phyloP scores from a whole-genome alignment of 2,329 filamentous ascomycete genomes.

The Didymella arachidicola region DNA sequence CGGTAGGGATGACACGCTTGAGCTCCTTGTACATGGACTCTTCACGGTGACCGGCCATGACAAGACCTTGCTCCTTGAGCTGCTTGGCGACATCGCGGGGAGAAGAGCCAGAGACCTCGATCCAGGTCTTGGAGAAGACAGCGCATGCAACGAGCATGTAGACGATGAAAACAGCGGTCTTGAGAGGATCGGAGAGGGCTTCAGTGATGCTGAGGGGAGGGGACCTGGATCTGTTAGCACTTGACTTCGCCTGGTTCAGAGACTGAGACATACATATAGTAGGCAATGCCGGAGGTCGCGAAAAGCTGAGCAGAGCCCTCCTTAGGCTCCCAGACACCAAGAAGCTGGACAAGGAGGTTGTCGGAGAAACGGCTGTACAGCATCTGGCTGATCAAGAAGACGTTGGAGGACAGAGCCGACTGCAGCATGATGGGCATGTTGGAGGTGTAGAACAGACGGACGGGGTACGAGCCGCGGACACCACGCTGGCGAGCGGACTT shows the following conservation, averaged over 20 bases:
- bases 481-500: slow-evolving; percentile 99
- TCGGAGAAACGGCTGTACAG: slow-evolving; percentile 98
- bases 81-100: slow-evolving; percentile 99
- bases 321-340: slow-evolving; percentile 98
- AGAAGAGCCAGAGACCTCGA: slow-evolving; percentile 97
- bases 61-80: slow-evolving; percentile 98
- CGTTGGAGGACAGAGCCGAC: slow-evolving; percentile 96
- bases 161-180: slow-evolving; percentile 91
- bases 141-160: slow-evolving; percentile 99
- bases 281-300: slow-evolving; percentile 90
- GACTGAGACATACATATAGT: slow-evolving; percentile 79
- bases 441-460: slow-evolving; percentile 99
- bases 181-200: slow-evolving; percentile 93
- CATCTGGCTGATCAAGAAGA: slow-evolving; percentile 99
- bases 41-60: slow-evolving; percentile 99
- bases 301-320: slow-evolving; percentile 96
- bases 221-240: slow-evolving; percentile 58
- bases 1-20: slow-evolving; percentile 98
- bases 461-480: slow-evolving; percentile 95
- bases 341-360: slow-evolving; percentile 95
- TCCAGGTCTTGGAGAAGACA: slow-evolving; percentile 99
- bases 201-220: slow-evolving; percentile 97
- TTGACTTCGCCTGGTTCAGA: not conserved
- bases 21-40: slow-evolving; percentile 99
- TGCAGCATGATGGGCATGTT: slow-evolving; percentile 99